Evolutionary conservation across 1,139 yeast genomes (phyloP).

Genomic region (Yamadazyma membranifaciens): DNA sequence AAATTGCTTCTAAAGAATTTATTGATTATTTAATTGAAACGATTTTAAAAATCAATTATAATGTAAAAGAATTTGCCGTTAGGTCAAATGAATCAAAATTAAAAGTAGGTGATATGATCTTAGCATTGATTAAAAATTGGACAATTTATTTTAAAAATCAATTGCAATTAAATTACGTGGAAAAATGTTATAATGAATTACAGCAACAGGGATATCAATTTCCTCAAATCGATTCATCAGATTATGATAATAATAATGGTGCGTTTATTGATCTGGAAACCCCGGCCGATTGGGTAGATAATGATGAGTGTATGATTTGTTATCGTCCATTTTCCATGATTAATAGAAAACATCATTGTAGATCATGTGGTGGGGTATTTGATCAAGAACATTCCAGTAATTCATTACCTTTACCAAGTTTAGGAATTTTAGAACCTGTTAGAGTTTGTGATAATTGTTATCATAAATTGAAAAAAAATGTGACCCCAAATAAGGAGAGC

Average conservation of each 20-base stretch:
- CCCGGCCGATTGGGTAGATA: constrained; percentile 98
- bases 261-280: constrained; percentile 81
- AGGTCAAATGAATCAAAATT: constrained; percentile 42
- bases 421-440: constrained; percentile 87
- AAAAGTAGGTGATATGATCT: constrained; percentile 58
- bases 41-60: constrained; percentile 38
- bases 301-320: constrained; percentile 94
- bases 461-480: constrained; percentile 42
- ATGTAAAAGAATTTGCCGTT: constrained; percentile 25
- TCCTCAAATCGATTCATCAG: constrained; percentile 50
- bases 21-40: constrained; percentile 65
- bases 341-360: constrained; percentile 92
- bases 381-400: constrained; percentile 82
- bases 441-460: constrained; percentile 92
- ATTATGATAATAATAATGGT: constrained; percentile 32
- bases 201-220: constrained; percentile 65
- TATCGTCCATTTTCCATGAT: constrained; percentile 76
- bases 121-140: constrained; percentile 76
- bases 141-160: constrained; percentile 70
- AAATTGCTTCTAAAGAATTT: constrained; percentile 81
- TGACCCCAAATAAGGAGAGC: background rate
- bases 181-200: constrained; percentile 58
- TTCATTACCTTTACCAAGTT: constrained; percentile 66
- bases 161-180: constrained; percentile 64
- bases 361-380: constrained; percentile 95